Evolutionary conservation across 2,329 filamentous ascomycete genomes (phyloP).

Genomic region (Aspergillus tanneri): DNA sequence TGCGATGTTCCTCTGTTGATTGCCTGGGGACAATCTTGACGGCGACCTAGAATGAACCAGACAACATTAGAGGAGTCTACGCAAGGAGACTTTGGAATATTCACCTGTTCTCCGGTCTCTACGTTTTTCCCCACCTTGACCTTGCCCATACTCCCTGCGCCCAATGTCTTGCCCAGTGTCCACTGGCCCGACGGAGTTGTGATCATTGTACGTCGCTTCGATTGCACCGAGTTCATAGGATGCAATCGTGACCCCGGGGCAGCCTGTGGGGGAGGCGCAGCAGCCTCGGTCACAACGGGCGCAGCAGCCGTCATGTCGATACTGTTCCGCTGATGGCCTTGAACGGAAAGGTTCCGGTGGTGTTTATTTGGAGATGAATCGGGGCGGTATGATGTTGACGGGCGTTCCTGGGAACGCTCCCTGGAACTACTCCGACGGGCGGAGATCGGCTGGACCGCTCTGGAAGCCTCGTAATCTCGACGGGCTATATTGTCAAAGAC

Average conservation of each 20-base stretch:
- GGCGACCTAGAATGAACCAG: constrained; percentile 63
- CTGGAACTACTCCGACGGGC: constrained; percentile 64
- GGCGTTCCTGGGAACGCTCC: constrained; percentile 53
- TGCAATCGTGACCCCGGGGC: constrained; percentile 35
- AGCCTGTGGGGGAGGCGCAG: constrained; percentile 52
- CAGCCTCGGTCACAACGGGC: constrained; percentile 54
- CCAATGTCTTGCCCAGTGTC: constrained; percentile 94
- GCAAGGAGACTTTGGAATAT: constrained; percentile 26
- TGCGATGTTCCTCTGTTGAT: constrained; percentile 78
- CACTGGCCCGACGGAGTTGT: constrained; percentile 88
- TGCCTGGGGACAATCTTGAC: constrained; percentile 96
- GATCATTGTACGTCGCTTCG: constrained; percentile 72
- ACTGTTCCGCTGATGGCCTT: constrained; percentile 44
- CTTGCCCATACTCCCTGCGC: constrained; percentile 97
- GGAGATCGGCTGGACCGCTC: constrained; percentile 58
- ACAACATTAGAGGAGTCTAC: neutral
- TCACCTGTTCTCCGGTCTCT: constrained; percentile 86
- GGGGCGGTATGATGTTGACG: constrained; percentile 50
- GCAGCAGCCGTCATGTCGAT: constrained; percentile 49
- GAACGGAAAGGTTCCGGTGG: constrained; percentile 41
- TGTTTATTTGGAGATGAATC: constrained; percentile 53
- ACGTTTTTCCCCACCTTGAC: constrained; percentile 92
- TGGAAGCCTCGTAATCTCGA: constrained; percentile 71
- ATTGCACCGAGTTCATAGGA: constrained; percentile 39
- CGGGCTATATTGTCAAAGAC: constrained; percentile 57